Evolutionary conservation across 1,284 basidiomycete species (phyloP).

Genomic region (Sporisorium sorghi): DNA sequence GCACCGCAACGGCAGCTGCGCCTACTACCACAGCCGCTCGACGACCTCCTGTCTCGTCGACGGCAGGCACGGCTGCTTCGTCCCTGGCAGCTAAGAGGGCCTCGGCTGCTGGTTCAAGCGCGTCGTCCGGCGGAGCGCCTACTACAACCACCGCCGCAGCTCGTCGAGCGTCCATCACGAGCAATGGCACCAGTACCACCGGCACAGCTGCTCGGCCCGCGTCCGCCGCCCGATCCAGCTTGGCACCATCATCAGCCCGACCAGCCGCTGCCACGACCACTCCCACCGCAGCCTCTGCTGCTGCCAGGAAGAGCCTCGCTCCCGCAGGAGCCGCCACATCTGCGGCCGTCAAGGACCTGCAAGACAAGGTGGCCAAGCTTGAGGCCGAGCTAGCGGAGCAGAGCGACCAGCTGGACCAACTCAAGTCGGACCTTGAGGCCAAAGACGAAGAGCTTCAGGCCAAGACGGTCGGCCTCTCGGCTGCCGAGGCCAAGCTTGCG

Average conservation of each 20-base stretch:
- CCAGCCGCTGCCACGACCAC: constrained; percentile 12
- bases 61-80: constrained; percentile 21
- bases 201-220: constrained; percentile 28
- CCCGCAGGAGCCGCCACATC: constrained; percentile 22
- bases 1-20: constrained; percentile 20
- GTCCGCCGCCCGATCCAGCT: constrained; percentile 27
- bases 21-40: constrained; percentile 30
- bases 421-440: constrained; percentile 52
- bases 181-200: constrained; percentile 33
- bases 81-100: constrained; percentile 30
- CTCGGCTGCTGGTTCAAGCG: constrained; percentile 30
- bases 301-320: constrained; percentile 34
- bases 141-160: constrained; percentile 30
- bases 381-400: constrained; percentile 54
- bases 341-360: constrained; percentile 41
- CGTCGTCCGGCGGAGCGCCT: constrained; percentile 30
- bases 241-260: constrained; percentile 23
- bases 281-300: constrained; percentile 17
- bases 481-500: constrained; percentile 47
- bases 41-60: constrained; percentile 41
- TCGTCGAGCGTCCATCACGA: constrained; percentile 47
- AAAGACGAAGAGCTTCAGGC: constrained; percentile 55
- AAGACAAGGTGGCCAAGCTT: constrained; percentile 46
- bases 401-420: constrained; percentile 45
- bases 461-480: constrained; percentile 49